phyloP scores from a whole-genome alignment of 495 filamentous ascomycete genomes.

The Corynascus novoguineensis region DNA sequence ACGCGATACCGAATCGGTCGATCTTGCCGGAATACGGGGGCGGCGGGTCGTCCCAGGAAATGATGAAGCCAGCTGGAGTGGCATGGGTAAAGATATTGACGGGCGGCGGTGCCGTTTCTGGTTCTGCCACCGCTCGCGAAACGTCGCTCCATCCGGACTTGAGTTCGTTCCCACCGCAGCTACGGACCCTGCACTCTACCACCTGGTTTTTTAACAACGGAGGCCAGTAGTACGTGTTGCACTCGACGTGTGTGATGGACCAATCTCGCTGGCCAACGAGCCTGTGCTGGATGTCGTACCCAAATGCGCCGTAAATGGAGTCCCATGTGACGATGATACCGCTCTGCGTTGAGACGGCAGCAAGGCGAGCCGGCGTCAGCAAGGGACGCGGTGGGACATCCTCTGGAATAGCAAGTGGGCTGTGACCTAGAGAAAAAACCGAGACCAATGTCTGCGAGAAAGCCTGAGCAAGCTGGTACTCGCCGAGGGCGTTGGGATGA shows the following conservation, averaged over 20 bases:
- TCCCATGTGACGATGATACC: constrained; percentile 24
- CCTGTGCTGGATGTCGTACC: constrained; percentile 21
- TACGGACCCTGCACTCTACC: constrained; percentile 20
- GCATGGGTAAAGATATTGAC: constrained; percentile 12
- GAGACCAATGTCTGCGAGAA: constrained; percentile 23
- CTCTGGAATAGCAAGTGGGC: constrained; percentile 14
- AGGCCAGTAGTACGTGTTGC: constrained; percentile 10
- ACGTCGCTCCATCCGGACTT: constrained; percentile 15
- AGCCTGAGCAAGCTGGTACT: constrained; percentile 28
- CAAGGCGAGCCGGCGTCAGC: constrained; percentile 12
- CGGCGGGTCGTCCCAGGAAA: constrained; percentile 12
- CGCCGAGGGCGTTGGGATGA: constrained; percentile 33
- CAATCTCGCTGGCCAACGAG: neutral
- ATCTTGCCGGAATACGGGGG: neutral
- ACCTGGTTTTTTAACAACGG: neutral
- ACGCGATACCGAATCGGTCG: constrained; percentile 19
- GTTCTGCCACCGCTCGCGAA: constrained; percentile 14
- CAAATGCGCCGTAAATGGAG: constrained; percentile 24
- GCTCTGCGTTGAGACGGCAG: neutral
- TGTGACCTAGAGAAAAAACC: constrained; percentile 15
- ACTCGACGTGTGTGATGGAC: neutral
- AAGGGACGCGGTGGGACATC: constrained; percentile 15
- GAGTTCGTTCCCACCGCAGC: constrained; percentile 13
- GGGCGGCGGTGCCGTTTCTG: constrained; percentile 16
- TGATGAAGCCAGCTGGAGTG: constrained; percentile 6